Conservation (phyloP, 495 filamentous ascomycete species). For the Hypoxylon cercidicola region DNA sequence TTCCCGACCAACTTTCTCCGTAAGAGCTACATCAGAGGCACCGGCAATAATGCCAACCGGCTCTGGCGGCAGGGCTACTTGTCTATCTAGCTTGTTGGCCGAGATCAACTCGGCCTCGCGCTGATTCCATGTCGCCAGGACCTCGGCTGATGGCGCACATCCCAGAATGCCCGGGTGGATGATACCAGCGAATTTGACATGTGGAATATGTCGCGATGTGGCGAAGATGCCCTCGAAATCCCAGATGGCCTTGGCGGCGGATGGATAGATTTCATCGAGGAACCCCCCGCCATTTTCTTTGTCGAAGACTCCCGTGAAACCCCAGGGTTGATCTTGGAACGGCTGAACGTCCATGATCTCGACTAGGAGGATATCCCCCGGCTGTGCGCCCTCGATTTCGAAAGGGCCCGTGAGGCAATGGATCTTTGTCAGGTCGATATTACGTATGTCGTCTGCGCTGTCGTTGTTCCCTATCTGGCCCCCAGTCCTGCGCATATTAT, state of each 20-base stretch:
- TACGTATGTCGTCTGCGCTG: constrained; percentile 84
- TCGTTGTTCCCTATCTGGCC: constrained; percentile 93
- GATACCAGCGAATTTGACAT: constrained; percentile 87
- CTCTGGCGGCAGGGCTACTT: constrained; percentile 84
- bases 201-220: constrained; percentile 88
- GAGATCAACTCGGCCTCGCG: constrained; percentile 83
- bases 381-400: constrained; percentile 85
- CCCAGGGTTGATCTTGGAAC: constrained; percentile 87
- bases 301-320: constrained; percentile 88
- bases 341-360: constrained; percentile 98
- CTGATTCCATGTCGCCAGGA: constrained; percentile 77
- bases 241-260: constrained; percentile 95
- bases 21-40: constrained; percentile 66
- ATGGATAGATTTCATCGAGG: constrained; percentile 88
- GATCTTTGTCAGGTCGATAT: constrained; percentile 83
- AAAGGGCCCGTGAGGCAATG: constrained; percentile 95
- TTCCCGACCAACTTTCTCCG: constrained; percentile 81
- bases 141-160: constrained; percentile 81
- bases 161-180: constrained; percentile 96
- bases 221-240: constrained; percentile 97
- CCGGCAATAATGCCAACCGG: constrained; percentile 78
- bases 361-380: constrained; percentile 86
- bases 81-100: constrained; percentile 70
- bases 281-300: constrained; percentile 90
- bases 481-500: constrained; percentile 63